Evolutionary conservation across 2,329 filamentous ascomycete species (phyloP), one percentile per base, ranked within the genome.

Genomic region (Epicoccum sorghinum): DNA sequence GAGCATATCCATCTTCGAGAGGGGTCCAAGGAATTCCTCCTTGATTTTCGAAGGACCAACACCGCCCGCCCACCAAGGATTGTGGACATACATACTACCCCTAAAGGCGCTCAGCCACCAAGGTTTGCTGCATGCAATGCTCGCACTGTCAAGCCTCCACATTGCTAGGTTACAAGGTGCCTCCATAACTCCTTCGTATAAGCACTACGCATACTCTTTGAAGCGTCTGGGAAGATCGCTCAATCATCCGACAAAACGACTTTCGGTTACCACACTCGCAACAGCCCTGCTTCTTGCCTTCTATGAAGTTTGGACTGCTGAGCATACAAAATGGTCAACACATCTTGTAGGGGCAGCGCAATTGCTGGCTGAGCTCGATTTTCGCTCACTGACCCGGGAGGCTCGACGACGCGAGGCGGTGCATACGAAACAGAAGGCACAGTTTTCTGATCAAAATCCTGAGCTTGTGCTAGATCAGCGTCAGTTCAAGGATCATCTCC

Each of bases 281-380:
- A 92, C 93, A 2, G 92, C 91, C 0, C 79, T 97, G 32, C 79
- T 98, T 7, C 82, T 99, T 7, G 91, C 88, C 0, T 98, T 92
- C 72, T 98, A 96, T 67, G 95, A 98, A 72, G 90, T 97, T 14
- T 95, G 93, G 87, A 89, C 89, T 32, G 93, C 92, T 22, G 93
- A 99, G 62, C 93, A 98, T 66, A 87, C 89, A 50, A 96, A 96
- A 72, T 99, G 95, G 95, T 95, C 90, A 67, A 93, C 90, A 58
- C 95, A 98, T 75, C 80, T 98, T 33, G 86, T 90, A 42, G 95
- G 95, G 10, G 90, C 91, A 8, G 87, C 89, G 36, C 89, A 93
- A 59, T 82, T 98, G 27, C 82, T 98, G 24, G 84, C 85, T 47
- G 93, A 98, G 69, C 89, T 96, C 37, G 89, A 95, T 44, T 90